A percentile compares a stretch with the other conserved stretches of the same genome.
Evolutionary conservation across 768 basidiomycete species (phyloP).

Genomic region (Xerocomus potaroensis): DNA sequence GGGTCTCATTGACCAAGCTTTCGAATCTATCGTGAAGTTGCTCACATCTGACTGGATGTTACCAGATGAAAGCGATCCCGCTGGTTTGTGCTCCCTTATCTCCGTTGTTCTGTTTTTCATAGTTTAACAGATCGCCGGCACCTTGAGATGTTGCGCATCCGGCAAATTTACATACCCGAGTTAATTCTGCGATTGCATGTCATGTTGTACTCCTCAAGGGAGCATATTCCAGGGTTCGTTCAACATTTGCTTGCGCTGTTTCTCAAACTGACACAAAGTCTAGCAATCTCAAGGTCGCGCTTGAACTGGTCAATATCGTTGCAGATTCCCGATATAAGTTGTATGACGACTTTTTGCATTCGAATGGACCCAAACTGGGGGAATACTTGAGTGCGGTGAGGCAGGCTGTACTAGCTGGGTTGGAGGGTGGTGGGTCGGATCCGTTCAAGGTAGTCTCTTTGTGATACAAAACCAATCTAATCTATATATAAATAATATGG

Average conservation of each 20-base stretch:
- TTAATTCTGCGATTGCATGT: conserved; percentile 82
- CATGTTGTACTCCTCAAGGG: conserved; percentile 59
- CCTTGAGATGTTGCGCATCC: conserved; percentile 71
- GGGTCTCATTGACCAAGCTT: conserved; percentile 59
- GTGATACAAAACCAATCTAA: no score
- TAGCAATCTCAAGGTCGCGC: conserved; percentile 72
- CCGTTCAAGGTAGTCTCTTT: conserved; percentile 50
- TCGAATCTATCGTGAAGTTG: conserved; percentile 63
- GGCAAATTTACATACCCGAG: conserved; percentile 87
- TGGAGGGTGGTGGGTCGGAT: conserved; percentile 76
- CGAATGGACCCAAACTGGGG: conserved; percentile 55
- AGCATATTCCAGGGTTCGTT: conserved; percentile 62
- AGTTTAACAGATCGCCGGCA: conserved; percentile 49
- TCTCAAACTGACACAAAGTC: conserved; percentile 1
- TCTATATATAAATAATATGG: background rate
- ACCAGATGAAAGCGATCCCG: conserved; percentile 43
- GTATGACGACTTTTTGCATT: conserved; percentile 75
- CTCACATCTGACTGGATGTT: conserved; percentile 78
- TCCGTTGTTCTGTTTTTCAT: conserved; percentile 1
- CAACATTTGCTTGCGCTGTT: background rate
- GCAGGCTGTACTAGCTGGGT: conserved; percentile 62
- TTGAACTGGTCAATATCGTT: conserved; percentile 78
- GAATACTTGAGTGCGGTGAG: conserved; percentile 75
- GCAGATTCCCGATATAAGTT: conserved; percentile 84
- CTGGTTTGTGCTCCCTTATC: conserved; percentile 26